Conservation (phyloP, 169 alveolate species). For the Toxoplasma gondii region DNA sequence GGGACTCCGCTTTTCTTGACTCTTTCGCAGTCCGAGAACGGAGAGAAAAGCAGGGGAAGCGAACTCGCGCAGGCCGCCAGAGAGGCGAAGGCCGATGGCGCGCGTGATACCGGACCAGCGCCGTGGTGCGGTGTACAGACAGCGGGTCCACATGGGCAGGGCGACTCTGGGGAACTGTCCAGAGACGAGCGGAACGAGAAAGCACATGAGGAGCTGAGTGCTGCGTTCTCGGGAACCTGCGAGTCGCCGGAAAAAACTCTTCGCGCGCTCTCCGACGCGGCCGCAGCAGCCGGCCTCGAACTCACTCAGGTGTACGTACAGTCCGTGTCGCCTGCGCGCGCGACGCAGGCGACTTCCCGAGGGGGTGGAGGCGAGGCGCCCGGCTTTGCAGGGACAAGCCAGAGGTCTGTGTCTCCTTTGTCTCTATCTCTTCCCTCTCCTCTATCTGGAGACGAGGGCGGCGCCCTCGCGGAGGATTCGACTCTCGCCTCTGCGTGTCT, state of each 20-base stretch:
- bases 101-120: too few species aligned
- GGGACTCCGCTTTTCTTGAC: too few species aligned
- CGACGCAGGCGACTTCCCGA: background rate
- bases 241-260: background rate
- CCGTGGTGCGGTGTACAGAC: too few species aligned
- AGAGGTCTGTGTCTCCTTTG: background rate
- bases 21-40: too few species aligned
- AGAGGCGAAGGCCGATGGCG: too few species aligned
- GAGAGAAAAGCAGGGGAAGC: too few species aligned
- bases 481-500: constrained; percentile 31
- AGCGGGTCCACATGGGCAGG: background rate
- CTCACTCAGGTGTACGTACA: constrained; percentile 19
- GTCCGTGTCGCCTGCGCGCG: background rate
- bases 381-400: background rate
- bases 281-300: constrained; percentile 6
- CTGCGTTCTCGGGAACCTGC: background rate
- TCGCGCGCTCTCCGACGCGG: constrained; percentile 16
- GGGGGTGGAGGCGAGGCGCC: background rate
- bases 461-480: background rate
- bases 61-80: too few species aligned
- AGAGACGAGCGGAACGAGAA: background rate
- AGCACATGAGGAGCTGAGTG: background rate
- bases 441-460: background rate
- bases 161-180: background rate
- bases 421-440: background rate